Conservation (phyloP, 805 yeast genomes). For the Candida namnaoensis region DNA sequence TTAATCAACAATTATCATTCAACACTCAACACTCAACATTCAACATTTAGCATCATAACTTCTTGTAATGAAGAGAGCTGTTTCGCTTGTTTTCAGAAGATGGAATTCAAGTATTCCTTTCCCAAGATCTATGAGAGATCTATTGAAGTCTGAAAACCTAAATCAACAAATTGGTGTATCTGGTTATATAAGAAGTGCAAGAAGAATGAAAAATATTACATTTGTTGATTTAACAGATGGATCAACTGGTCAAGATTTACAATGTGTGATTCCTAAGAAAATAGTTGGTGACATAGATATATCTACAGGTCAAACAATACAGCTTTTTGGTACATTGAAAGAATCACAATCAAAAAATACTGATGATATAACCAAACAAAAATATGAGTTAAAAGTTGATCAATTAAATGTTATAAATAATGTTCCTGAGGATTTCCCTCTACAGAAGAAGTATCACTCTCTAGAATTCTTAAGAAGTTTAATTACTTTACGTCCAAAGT, state of each 20-base stretch:
- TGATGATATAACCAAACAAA: no score
- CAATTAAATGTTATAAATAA: conserved; percentile 46
- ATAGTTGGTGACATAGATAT: conserved; percentile 19
- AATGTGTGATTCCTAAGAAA: conserved; percentile 38
- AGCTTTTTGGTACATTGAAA: conserved; percentile 33
- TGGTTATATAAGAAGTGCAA: conserved; percentile 73
- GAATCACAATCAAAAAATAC: conserved; percentile 41
- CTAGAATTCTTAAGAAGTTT: conserved; percentile 56
- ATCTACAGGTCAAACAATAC: conserved; percentile 40
- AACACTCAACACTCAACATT: no score
- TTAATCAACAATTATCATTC: no score
- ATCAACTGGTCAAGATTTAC: conserved; percentile 42
- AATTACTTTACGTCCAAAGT: conserved; percentile 76
- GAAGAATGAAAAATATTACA: conserved; percentile 66
- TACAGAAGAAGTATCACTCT: conserved; percentile 74
- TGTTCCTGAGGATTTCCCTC: conserved; percentile 59
- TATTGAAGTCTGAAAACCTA: background rate
- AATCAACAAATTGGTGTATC: conserved; percentile 28
- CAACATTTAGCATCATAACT: no score
- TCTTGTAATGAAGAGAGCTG: no score
- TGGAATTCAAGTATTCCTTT: background rate
- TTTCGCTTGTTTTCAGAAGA: background rate
- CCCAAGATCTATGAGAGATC: conserved; percentile 1
- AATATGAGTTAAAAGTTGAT: conserved; percentile 41
- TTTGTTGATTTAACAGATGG: conserved; percentile 84